A percentile compares a stretch with the other conserved stretches of the same genome.
These are phyloP conservation scores for Beauveria sp. DNA, from an alignment of 2,329 filamentous ascomycete genomes.

Conservation along the genomic window DNA sequence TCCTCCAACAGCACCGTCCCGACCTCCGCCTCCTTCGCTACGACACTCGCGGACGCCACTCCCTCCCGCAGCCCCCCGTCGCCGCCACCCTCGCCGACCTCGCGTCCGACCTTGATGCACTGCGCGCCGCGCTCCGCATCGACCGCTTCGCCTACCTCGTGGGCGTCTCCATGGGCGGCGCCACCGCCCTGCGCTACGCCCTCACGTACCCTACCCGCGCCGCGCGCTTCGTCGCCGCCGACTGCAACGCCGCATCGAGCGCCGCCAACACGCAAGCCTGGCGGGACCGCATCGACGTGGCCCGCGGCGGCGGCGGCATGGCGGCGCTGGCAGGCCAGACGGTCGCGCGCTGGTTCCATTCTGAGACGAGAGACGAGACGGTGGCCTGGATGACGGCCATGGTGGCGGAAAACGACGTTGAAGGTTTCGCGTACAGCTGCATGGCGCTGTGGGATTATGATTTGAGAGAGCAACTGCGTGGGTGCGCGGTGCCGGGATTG, in stretches of 20 bases:
- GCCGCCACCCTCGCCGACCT: conserved; percentile 57
- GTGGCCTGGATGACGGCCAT: conserved; percentile 56
- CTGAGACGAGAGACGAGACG: conserved; percentile 30
- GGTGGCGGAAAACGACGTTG: conserved; percentile 60
- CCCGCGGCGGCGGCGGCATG: conserved; percentile 54
- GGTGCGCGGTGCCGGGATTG: conserved; percentile 50
- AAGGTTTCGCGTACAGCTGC: conserved; percentile 61
- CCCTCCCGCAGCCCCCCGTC: conserved; percentile 36
- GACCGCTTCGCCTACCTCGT: conserved; percentile 58
- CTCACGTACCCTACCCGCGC: conserved; percentile 49
- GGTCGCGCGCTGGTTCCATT: conserved; percentile 73
- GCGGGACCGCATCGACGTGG: conserved; percentile 65
- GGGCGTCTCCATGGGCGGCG: conserved; percentile 76
- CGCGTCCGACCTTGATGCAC: conserved; percentile 55
- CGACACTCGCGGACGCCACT: conserved; percentile 62
- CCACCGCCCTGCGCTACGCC: conserved; percentile 66
- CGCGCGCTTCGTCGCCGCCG: conserved; percentile 65
- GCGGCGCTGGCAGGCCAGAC: conserved; percentile 61
- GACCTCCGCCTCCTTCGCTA: conserved; percentile 70
- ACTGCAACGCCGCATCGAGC: conserved; percentile 69
- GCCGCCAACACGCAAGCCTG: conserved; percentile 70
- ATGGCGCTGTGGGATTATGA: conserved; percentile 68
- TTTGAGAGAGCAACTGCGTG: conserved; percentile 47
- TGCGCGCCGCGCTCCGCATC: conserved; percentile 65
- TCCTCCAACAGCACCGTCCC: conserved; percentile 52